phyloP scores from a whole-genome alignment of 2,329 filamentous ascomycete species.

The Plectosphaerella sp. region DNA sequence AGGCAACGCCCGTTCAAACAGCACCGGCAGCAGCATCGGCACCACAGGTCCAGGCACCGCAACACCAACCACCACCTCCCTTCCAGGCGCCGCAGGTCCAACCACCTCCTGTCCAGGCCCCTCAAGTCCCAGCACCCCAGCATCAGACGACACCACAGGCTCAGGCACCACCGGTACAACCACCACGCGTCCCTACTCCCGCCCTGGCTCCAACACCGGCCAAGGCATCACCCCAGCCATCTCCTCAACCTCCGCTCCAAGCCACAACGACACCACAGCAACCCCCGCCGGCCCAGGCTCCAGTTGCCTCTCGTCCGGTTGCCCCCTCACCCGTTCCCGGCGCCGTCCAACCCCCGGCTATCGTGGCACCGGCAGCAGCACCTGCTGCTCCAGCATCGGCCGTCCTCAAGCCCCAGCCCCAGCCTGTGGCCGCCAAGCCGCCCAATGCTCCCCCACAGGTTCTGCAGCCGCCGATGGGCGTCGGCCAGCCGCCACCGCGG shows the following conservation, averaged over 20 bases:
- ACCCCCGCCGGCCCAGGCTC: neutral
- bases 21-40: neutral
- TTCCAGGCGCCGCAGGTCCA: neutral
- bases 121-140: neutral
- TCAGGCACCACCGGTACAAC: neutral
- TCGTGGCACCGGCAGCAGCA: constrained; percentile 5
- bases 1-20: neutral
- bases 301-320: neutral
- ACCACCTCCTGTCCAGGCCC: neutral
- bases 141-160: neutral
- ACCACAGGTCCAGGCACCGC: neutral
- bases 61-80: neutral
- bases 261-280: neutral
- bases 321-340: neutral
- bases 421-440: constrained; percentile 22
- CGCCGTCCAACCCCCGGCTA: constrained; percentile 5
- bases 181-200: neutral
- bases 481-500: constrained; percentile 22
- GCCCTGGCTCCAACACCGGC: neutral
- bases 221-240: neutral
- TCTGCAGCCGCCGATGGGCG: constrained; percentile 30
- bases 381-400: constrained; percentile 8
- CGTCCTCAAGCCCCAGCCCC: constrained; percentile 17
- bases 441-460: constrained; percentile 22
- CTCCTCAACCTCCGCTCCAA: neutral